Evolutionary conservation across 2,329 filamentous ascomycete genomes (phyloP), one percentile per base, ranked within the genome.

Genomic region (Capronia coronata): DNA sequence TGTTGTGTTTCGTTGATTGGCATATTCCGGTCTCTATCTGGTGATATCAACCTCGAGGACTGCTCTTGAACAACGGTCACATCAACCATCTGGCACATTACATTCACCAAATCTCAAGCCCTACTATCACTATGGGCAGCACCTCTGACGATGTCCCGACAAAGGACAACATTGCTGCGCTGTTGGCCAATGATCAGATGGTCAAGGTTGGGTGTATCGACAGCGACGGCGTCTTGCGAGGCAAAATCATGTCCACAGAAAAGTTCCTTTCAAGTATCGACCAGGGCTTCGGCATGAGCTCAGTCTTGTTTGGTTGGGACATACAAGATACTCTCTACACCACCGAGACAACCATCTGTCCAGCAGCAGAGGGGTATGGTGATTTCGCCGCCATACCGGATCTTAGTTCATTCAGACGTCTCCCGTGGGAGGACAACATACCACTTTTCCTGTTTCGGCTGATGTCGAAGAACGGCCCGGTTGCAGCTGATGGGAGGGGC

Each of bases 221-320:
- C 23, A 19, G 37, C 8, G 45, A 48, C 29, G 45, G 45, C 16
- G 40, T 48, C n/a, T 25, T 48, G 25, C 13, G 45, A 14, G 45
- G 45, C 21, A 48, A 48, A 14, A 16, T 48, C 32, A 48, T 48
- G 45, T 34, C 34, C 37, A 48, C 41, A 37, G 45, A 48, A 11
- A 48, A 48, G 21, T 48, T 48, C 45, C 38, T 48, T 2, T 41
- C 45, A 8, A 48, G 45, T 9, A 5, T 42, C 35, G 45, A 32
- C 6, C 14, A 48, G 11, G 45, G 45, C 1, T 48, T 48, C 30
- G 45, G 45, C 2, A 39, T 48, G 16, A 48, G 45, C 19, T 48
- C 45, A 18, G 45, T 27, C 6, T 8, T 48, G 1, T 48, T 41
- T 18, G 45, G 45, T 2, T 48, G 45, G 45, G 45, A 48, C 23